These are phyloP conservation scores for Eutypa lata DNA, from an alignment of 2,329 filamentous ascomycete species.

Conservation along the genomic window DNA sequence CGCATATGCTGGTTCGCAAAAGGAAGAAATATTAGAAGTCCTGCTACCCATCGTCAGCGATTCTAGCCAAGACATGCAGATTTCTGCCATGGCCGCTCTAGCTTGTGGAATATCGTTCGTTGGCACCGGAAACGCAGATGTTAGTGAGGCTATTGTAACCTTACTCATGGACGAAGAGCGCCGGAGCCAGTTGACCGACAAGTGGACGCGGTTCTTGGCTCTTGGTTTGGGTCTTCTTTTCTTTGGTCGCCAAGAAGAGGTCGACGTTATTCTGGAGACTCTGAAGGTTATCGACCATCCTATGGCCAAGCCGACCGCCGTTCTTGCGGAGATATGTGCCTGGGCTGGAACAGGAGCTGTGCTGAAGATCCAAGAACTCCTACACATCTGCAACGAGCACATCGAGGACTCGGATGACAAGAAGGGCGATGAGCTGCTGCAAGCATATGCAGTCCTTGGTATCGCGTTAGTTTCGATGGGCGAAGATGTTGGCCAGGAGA, in stretches of 20 bases:
- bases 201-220: slow-evolving; percentile 96
- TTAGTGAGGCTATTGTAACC: slow-evolving; percentile 87
- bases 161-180: slow-evolving; percentile 93
- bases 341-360: slow-evolving; percentile 98
- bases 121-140: slow-evolving; percentile 85
- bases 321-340: slow-evolving; percentile 92
- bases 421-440: slow-evolving; percentile 91
- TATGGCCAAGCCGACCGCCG: slow-evolving; percentile 92
- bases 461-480: slow-evolving; percentile 96
- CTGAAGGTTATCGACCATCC: slow-evolving; percentile 96
- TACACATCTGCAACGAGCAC: slow-evolving; percentile 97
- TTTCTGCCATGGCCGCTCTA: slow-evolving; percentile 92
- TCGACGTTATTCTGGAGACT: slow-evolving; percentile 96
- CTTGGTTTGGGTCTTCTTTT: slow-evolving; percentile 90
- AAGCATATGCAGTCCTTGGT: slow-evolving; percentile 93
- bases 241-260: slow-evolving; percentile 96
- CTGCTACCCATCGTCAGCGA: slow-evolving; percentile 86
- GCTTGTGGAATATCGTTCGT: slow-evolving; percentile 89
- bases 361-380: slow-evolving; percentile 91
- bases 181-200: slow-evolving; percentile 87
- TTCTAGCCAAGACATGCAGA: slow-evolving; percentile 83
- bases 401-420: slow-evolving; percentile 93
- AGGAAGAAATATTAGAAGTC: slow-evolving; percentile 79
- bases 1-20: slow-evolving; percentile 91
- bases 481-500: slow-evolving; percentile 96